phyloP scores from a whole-genome alignment of 768 basidiomycete species.

The Mycena latifolia region DNA sequence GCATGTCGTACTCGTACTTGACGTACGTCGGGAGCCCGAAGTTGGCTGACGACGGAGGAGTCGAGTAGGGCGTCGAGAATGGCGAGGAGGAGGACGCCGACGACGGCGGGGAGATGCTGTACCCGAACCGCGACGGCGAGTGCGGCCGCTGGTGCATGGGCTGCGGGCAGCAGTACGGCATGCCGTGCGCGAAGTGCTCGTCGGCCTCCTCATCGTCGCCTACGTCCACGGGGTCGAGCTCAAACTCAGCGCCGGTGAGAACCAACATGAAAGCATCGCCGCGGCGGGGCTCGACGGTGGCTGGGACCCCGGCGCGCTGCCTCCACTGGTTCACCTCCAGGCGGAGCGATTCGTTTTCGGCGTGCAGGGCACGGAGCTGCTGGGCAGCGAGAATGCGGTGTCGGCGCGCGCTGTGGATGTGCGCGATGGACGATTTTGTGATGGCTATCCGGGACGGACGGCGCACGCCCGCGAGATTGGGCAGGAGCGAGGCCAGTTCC shows the following conservation, averaged over 20 bases:
- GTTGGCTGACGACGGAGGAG: constrained; percentile 20
- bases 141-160: constrained; percentile 6
- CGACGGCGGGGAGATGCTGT: constrained; percentile 19
- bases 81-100: constrained; percentile 19
- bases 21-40: constrained; percentile 15
- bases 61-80: constrained; percentile 13
- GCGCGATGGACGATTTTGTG: constrained; percentile 81
- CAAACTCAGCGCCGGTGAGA: constrained; percentile 30
- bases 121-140: constrained; percentile 1
- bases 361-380: constrained; percentile 24
- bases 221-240: constrained; percentile 28
- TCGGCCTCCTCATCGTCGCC: constrained; percentile 32
- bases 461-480: constrained; percentile 75
- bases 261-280: constrained; percentile 29
- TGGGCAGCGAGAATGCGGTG: constrained; percentile 71
- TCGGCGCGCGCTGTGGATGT: constrained; percentile 69
- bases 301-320: constrained; percentile 21
- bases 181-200: constrained; percentile 12
- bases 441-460: constrained; percentile 84
- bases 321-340: constrained; percentile 34
- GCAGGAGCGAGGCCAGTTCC: constrained; percentile 76
- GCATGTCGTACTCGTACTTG: constrained; percentile 23
- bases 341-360: constrained; percentile 31
- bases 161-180: neutral
- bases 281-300: constrained; percentile 23